phyloP scores from a whole-genome alignment of 2,329 filamentous ascomycete genomes.

The Colletotrichum simmondsii region DNA sequence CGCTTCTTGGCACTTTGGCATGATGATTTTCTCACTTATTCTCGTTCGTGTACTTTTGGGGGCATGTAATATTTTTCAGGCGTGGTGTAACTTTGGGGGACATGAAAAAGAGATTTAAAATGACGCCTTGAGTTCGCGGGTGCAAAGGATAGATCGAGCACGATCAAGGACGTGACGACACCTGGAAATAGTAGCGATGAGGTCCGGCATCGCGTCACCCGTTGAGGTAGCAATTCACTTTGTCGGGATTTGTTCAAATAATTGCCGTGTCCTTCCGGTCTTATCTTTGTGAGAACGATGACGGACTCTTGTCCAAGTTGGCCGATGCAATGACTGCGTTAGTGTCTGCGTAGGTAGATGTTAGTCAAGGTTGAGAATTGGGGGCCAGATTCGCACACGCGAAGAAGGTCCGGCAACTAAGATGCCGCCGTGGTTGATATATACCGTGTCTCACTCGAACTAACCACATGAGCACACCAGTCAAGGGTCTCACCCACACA shows the following conservation, averaged over 20 bases:
- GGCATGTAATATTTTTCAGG: neutral
- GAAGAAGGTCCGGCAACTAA: slow-evolving; percentile 17
- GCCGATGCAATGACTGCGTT: neutral
- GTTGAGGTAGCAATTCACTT: slow-evolving; percentile 31
- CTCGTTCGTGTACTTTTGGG: slow-evolving; percentile 16
- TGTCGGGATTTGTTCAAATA: slow-evolving; percentile 6
- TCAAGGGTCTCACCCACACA: neutral
- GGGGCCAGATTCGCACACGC: slow-evolving; percentile 20
- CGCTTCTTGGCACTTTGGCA: slow-evolving; percentile 18
- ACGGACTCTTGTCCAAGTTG: neutral
- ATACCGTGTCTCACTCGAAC: slow-evolving; percentile 2
- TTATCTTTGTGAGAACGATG: neutral
- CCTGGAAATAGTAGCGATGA: slow-evolving; percentile 33
- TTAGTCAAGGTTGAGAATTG: neutral
- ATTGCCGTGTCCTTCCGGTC: neutral
- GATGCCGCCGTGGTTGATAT: slow-evolving; percentile 20
- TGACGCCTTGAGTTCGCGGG: slow-evolving; percentile 34
- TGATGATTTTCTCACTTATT: neutral
- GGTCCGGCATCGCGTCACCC: slow-evolving; percentile 32
- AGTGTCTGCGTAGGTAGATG: neutral
- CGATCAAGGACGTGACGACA: slow-evolving; percentile 36
- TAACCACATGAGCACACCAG: slow-evolving; percentile 16
- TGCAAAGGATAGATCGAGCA: slow-evolving; percentile 34
- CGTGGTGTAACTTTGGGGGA: slow-evolving; percentile 7
- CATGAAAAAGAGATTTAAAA: neutral